phyloP scores from a whole-genome alignment of 768 basidiomycete genomes.

The Clitopilus passeckerianus region DNA sequence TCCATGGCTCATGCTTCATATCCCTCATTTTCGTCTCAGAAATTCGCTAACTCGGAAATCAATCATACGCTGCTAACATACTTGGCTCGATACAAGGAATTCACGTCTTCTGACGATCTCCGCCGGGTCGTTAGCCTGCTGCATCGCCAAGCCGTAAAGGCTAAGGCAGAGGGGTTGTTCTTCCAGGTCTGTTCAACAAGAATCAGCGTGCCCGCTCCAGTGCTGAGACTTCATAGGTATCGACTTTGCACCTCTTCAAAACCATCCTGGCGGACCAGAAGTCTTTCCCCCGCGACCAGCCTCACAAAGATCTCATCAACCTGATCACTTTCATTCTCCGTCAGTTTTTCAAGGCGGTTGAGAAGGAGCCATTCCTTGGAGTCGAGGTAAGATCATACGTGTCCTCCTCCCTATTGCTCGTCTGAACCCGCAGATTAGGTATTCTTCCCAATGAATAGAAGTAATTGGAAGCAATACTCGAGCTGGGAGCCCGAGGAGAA shows the following conservation, averaged over 20 bases:
- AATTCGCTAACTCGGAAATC: conserved; percentile 86
- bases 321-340: conserved; percentile 85
- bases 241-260: conserved; percentile 86
- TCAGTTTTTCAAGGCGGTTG: conserved; percentile 90
- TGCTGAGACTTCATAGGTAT: conserved; percentile 53
- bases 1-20: conserved; percentile 1
- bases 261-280: conserved; percentile 77
- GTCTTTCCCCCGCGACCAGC: conserved; percentile 70
- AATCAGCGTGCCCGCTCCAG: conserved; percentile 2
- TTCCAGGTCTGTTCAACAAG: conserved; percentile 72
- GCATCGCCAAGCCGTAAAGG: conserved; percentile 86
- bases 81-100: conserved; percentile 80
- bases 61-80: conserved; percentile 81
- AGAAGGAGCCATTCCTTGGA: conserved; percentile 80
- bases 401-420: not conserved
- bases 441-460: conserved; percentile 87
- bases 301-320: conserved; percentile 77
- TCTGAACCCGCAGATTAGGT: conserved; percentile 39
- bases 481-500: conserved; percentile 64
- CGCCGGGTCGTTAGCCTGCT: conserved; percentile 85
- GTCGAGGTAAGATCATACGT: conserved; percentile 62
- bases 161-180: conserved; percentile 91
- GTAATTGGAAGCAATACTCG: conserved; percentile 82
- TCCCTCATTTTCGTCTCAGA: conserved; percentile 38
- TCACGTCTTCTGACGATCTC: conserved; percentile 75